Evolutionary conservation across 2,329 filamentous ascomycete species (phyloP), one percentile per base, ranked within the genome.

Genomic region (Fusarium sp.): DNA sequence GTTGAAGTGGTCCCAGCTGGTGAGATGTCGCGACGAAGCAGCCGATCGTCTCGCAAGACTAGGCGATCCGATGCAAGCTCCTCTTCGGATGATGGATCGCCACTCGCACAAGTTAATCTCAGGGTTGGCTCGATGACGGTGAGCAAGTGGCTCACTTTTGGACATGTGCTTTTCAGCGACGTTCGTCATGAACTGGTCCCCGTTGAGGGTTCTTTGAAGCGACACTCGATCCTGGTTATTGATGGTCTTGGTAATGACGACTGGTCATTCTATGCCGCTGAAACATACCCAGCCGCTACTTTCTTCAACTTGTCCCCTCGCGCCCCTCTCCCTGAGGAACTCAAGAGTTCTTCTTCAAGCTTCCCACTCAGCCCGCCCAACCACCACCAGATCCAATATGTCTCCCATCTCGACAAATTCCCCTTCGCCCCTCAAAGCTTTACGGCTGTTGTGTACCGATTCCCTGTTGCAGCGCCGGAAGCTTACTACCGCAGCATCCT

Each of bases 161-260:
- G 93, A 2, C 91, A 94, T 71, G 92, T 95, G 0, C 83, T 96
- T 6, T 95, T 96, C 81, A 94, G 92, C 71, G 92, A 93, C 13
- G 89, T 92, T 7, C 88, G 93, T 26, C 90, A 93, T 45, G 90
- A 93, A 69, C 84, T 95, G 22, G 81, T 85, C 1, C 84, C 80
- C 75, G 80, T 73, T 7, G 74, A 76, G 20, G 68, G 75, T 7
- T 73, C 74, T 1, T 58, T 73, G 20, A 72, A 85, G 81, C 87
- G 81, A 56, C 91, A 83, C 58, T 90, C 88, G 1, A 88, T 96
- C 26, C 84, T 96, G 5, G 91, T 96, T 18, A 86, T 96, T 58
- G 93, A 96, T 79, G 93, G 93, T 7, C 88, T 96, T 31, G 93
- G 93, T n/a, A 95, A 94, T 74, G 90, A 92, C 70, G 93, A 96